phyloP scores from a whole-genome alignment of 176 grass and related monocot genomes.

The Oryza nivara region DNA sequence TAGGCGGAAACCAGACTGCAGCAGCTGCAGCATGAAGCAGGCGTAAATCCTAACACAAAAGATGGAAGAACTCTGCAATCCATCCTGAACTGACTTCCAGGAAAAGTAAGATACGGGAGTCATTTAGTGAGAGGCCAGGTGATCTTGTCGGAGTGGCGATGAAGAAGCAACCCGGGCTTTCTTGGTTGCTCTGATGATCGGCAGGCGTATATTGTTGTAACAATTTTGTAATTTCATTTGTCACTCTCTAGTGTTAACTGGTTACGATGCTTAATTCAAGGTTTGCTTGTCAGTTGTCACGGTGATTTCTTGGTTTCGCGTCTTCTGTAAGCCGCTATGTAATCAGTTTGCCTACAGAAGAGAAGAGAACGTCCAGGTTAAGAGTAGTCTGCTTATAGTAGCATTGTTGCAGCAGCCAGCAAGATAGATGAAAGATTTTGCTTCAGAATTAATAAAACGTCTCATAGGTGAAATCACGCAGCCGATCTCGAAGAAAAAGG shows the following conservation, averaged over 20 bases:
- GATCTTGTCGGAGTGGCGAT: not conserved
- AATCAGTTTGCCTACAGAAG: slow-evolving; percentile 1
- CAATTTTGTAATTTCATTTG: slow-evolving; percentile 44
- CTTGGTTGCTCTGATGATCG: slow-evolving; percentile 35
- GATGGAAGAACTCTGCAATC: slow-evolving; percentile 21
- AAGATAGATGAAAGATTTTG: not conserved
- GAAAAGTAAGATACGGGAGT: slow-evolving; percentile 10
- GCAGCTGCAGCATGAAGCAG: slow-evolving; percentile 44
- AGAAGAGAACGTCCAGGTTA: no score
- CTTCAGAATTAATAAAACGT: not conserved
- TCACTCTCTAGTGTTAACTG: not conserved
- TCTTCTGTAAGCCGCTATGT: not conserved
- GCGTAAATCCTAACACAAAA: slow-evolving; percentile 22
- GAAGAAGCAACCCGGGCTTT: slow-evolving; percentile 23
- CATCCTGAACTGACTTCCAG: slow-evolving; percentile 24
- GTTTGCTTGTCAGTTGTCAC: not conserved
- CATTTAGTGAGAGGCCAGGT: not conserved
- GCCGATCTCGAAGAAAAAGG: not conserved
- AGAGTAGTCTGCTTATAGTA: not conserved
- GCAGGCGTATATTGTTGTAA: slow-evolving; percentile 26
- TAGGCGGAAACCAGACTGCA: slow-evolving; percentile 68
- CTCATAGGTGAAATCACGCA: not conserved
- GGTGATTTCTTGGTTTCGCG: not conserved
- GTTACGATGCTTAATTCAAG: slow-evolving; percentile 27
- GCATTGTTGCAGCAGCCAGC: not conserved